Percentiles rank a stretch among this genome's conserved stretches.
These are phyloP conservation scores for Amanita pseudoporphyria DNA, from an alignment of 768 basidiomycete species.

Conservation along the genomic window DNA sequence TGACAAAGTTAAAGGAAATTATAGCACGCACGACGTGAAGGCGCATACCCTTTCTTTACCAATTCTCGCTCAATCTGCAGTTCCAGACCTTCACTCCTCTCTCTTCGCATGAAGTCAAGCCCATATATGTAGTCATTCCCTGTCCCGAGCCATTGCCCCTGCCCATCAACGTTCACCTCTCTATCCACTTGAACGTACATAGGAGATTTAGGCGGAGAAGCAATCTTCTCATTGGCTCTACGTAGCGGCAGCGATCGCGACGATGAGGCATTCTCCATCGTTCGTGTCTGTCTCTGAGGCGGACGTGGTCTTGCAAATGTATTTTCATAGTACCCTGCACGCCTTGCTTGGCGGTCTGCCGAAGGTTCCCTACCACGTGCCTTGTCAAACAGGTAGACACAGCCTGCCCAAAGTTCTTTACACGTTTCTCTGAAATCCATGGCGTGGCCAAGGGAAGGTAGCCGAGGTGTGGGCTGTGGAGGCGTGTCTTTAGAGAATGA, in stretches of 20 bases:
- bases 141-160: constrained; percentile 42
- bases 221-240: neutral
- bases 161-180: constrained; percentile 32
- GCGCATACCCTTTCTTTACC: constrained; percentile 34
- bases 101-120: constrained; percentile 25
- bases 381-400: constrained; percentile 46
- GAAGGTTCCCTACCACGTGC: constrained; percentile 47
- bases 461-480: constrained; percentile 37
- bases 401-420: constrained; percentile 48
- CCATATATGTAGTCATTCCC: constrained; percentile 39
- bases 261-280: constrained; percentile 2
- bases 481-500: constrained; percentile 20
- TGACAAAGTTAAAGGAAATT: neutral
- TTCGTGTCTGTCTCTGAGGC: neutral
- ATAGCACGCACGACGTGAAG: constrained; percentile 11
- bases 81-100: constrained; percentile 44
- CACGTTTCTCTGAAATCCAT: constrained; percentile 65
- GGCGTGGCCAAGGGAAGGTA: constrained; percentile 50
- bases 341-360: constrained; percentile 31
- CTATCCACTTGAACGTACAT: constrained; percentile 32
- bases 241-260: constrained; percentile 7
- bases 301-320: constrained; percentile 33
- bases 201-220: neutral
- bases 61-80: constrained; percentile 46
- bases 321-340: constrained; percentile 30